Evolutionary conservation across 2,329 filamentous ascomycete genomes (phyloP).

Genomic region (Alternaria hordeiaustralica): DNA sequence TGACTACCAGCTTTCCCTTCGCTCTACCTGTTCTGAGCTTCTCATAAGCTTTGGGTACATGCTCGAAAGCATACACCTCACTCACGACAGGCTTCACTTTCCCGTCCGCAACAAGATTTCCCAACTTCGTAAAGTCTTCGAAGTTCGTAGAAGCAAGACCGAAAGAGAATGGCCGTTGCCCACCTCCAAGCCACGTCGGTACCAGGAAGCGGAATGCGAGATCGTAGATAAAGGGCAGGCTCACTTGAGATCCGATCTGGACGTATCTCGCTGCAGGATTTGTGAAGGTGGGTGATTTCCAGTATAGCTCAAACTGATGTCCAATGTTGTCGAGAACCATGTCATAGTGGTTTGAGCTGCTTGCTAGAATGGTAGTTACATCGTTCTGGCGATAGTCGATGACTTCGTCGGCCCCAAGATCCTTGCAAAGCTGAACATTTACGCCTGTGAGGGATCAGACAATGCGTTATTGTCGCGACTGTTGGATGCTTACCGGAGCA

Average conservation of each 20-base stretch:
- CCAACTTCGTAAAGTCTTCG: constrained; percentile 51
- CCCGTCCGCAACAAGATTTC: constrained; percentile 60
- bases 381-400: constrained; percentile 63
- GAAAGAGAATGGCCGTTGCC: constrained; percentile 52
- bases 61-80: constrained; percentile 59
- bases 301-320: constrained; percentile 21
- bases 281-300: constrained; percentile 25
- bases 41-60: constrained; percentile 62
- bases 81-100: constrained; percentile 64
- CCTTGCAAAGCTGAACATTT: constrained; percentile 63
- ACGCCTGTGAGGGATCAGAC: constrained; percentile 29
- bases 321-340: constrained; percentile 66
- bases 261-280: constrained; percentile 23
- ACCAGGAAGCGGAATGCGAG: constrained; percentile 25
- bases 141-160: constrained; percentile 29
- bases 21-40: constrained; percentile 61
- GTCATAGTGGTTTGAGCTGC: constrained; percentile 56
- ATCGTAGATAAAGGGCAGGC: constrained; percentile 21
- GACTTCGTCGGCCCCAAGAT: constrained; percentile 67
- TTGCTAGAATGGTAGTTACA: constrained; percentile 55
- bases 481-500: constrained; percentile 55
- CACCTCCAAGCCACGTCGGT: constrained; percentile 55
- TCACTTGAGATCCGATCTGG: constrained; percentile 28
- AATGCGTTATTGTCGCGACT: background rate
- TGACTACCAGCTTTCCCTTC: constrained; percentile 64